Base-by-base conservation (phyloP, 2,329 filamentous ascomycete species). In the Cucurbitaria berberidis region DNA sequence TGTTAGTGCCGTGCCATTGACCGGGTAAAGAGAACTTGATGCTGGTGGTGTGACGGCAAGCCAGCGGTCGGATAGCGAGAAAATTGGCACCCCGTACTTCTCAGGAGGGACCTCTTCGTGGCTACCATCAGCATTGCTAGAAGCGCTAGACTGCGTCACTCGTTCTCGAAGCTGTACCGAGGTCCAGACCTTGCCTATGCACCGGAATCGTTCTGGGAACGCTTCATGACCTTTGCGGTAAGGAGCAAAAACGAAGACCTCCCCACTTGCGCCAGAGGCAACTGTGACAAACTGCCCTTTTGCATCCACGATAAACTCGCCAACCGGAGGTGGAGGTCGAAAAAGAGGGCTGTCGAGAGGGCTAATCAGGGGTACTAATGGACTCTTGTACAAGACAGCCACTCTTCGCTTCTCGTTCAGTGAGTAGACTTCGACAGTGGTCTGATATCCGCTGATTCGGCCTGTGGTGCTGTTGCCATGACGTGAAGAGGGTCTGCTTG, bases 121-220 rank as follows among this genome's bases (percentile, higher is more conserved):
- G 45, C 65, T 72, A 21, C 67, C 63, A n/a, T 75, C 71, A 11
- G 64, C 69, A 38, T 69, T 69, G 48, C 70, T 76, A 2, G 75
- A 74, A 1, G 70, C 61, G 45, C 67, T 70, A 1, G 72, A 73
- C n/a, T 68, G 69, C 10, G 61, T 50, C 1, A 53, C 61, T n/a
- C 70, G 66, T 47, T 76, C 69, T 27, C 73, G 70, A 24, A 65
- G 83, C 68, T 95, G 90, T 24, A 96, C 80, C 39, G 87, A 88
- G 0, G 95, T 97, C 95, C 95, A 99, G 16, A 96, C 78, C 76
- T 99, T 99, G 18, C 89, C 93, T 49, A 95, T 81, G 66, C 92
- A 97, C 53, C 80, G 78, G 68, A 86, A 88, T 7, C 62, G 62
- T 32, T 67, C 66, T 5, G 51, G 41, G 47, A 67, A 66, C n/a